These are phyloP conservation scores for Ogataea paraovalis DNA, from an alignment of 805 yeast species.

Conservation along the genomic window DNA sequence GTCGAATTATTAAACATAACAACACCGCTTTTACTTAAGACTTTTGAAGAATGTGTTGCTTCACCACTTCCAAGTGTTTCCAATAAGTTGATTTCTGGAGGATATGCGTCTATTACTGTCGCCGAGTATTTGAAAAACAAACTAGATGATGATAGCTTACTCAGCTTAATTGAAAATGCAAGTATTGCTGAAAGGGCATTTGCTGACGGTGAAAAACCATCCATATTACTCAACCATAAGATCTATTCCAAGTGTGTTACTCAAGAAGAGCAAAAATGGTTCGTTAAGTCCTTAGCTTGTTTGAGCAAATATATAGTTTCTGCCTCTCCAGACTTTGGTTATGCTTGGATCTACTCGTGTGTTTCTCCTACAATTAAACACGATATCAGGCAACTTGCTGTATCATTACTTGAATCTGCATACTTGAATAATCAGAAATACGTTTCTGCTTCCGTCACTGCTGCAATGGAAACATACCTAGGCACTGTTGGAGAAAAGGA, in stretches of 20 bases:
- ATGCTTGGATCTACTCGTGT: constrained; percentile 45
- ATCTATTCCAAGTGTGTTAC: constrained; percentile 47
- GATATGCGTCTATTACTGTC: constrained; percentile 42
- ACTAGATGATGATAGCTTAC: constrained; percentile 6
- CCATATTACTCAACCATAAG: constrained; percentile 45
- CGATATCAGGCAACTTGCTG: constrained; percentile 33
- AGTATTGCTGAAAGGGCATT: constrained; percentile 34
- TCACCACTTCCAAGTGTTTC: constrained; percentile 54
- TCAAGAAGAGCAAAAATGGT: constrained; percentile 50
- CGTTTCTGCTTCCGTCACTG: constrained; percentile 42
- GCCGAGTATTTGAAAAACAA: constrained; percentile 18
- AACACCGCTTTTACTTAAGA: constrained; percentile 24
- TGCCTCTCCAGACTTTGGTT: constrained; percentile 33
- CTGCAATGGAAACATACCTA: constrained; percentile 36
- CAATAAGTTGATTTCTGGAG: constrained; percentile 48
- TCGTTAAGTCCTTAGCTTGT: constrained; percentile 40
- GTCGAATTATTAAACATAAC: constrained; percentile 13
- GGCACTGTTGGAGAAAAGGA: constrained; percentile 12
- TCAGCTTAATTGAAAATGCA: constrained; percentile 20
- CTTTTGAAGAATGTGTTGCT: constrained; percentile 41
- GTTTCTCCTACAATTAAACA: constrained; percentile 38
- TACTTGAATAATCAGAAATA: constrained; percentile 34
- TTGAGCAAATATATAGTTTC: constrained; percentile 23
- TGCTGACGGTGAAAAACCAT: constrained; percentile 39
- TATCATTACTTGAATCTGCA: constrained; percentile 29